These are phyloP conservation scores for Apiotrichum siamense DNA, from an alignment of 1,284 basidiomycete genomes.

Conservation along the genomic window DNA sequence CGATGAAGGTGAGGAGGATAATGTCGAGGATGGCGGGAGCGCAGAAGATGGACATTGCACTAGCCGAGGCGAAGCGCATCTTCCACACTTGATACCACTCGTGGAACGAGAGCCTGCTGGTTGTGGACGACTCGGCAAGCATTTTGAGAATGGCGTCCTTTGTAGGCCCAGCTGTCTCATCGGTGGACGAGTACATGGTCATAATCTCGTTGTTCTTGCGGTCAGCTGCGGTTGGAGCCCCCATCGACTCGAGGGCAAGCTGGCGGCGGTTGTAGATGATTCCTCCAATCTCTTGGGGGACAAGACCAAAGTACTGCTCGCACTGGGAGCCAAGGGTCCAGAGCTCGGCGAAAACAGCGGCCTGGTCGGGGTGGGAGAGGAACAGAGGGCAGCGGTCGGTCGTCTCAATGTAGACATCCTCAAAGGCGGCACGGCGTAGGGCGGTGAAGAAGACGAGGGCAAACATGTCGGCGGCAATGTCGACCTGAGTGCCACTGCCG, in stretches of 20 bases:
- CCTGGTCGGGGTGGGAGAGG: slow-evolving; percentile 9
- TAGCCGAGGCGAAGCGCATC: slow-evolving; percentile 6
- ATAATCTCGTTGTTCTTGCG: slow-evolving; percentile 11
- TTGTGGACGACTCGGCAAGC: slow-evolving; percentile 6
- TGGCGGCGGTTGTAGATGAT: slow-evolving; percentile 9
- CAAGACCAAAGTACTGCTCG: slow-evolving; percentile 13
- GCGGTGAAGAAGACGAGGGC: slow-evolving; percentile 11
- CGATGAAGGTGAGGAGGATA: slow-evolving; percentile 9
- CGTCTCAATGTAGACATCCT: slow-evolving; percentile 14
- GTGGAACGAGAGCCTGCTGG: neutral
- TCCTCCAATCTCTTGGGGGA: slow-evolving; percentile 9
- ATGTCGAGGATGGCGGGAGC: slow-evolving; percentile 9
- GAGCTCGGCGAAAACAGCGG: slow-evolving; percentile 12
- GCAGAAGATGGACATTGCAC: slow-evolving; percentile 11
- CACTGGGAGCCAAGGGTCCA: slow-evolving; percentile 16
- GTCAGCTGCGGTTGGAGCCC: neutral
- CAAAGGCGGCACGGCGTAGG: slow-evolving; percentile 11
- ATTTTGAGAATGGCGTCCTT: slow-evolving; percentile 6
- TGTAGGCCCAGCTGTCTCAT: neutral
- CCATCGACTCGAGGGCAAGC: slow-evolving; percentile 3
- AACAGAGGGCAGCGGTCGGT: slow-evolving; percentile 12
- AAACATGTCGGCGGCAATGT: slow-evolving; percentile 11
- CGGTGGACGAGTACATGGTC: slow-evolving; percentile 8
- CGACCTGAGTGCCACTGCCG: neutral
- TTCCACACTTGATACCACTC: slow-evolving; percentile 8